Conservation (phyloP, 2,329 filamentous ascomycete genomes). For the Leptographium galeiforme region DNA sequence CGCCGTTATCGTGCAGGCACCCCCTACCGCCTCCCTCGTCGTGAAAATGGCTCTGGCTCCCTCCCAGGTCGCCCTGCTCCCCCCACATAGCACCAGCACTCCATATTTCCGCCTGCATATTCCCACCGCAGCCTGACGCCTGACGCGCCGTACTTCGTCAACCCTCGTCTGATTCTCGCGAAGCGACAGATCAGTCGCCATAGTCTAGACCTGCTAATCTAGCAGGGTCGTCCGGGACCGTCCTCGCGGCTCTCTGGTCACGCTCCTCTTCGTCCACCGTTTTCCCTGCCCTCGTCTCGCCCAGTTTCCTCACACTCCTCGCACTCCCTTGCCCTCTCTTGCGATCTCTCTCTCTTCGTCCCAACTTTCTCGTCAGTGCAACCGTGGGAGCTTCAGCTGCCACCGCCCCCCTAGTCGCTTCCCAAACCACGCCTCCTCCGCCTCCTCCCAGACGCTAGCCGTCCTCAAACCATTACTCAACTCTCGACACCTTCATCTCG, state of each 20-base stretch:
- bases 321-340: not conserved
- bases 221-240: not conserved
- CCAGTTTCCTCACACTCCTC: not conserved
- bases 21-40: not conserved
- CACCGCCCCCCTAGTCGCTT: conserved; percentile 1
- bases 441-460: not conserved
- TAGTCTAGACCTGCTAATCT: not conserved
- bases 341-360: not conserved
- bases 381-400: not conserved
- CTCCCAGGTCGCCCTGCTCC: not conserved
- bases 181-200: not conserved
- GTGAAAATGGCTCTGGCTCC: not conserved
- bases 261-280: not conserved
- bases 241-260: not conserved
- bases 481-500: not conserved
- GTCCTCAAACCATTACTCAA: not conserved
- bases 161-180: conserved; percentile 1
- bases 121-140: not conserved
- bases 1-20: not conserved
- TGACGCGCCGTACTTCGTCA: not conserved
- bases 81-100: conserved; percentile 1
- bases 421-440: not conserved
- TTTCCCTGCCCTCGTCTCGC: too few relatives aligned
- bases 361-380: not conserved
- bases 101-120: not conserved